Base-by-base conservation (phyloP, 306 rosid species). In the Fragaria ananassa region DNA sequence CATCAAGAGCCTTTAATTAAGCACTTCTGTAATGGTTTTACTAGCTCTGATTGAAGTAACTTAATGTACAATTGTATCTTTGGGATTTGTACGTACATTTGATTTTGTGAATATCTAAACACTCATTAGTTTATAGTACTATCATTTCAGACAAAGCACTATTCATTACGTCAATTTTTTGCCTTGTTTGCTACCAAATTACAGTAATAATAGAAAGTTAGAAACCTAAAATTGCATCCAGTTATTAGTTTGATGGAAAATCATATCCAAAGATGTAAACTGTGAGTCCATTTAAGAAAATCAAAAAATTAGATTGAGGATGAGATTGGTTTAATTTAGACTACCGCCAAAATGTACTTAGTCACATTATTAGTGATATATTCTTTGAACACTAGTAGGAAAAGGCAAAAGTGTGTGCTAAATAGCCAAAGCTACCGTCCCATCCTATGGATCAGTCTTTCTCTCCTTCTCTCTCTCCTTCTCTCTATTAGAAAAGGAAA, bases 351-450 rank as follows among this genome's bases (percentile, higher is more conserved):
- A 39, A 65, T 51, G 77, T 18, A 5, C 62, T 58, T 69, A 39
- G 50, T 34, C 49, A 49, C 57, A 64, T 65, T n/a, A 53, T 34
- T 39, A n/a, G 35, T 41, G 10, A 42, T 4, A 1, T 6, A 68
- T 25, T 70, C 15, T 31, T 49, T 70, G 53, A 63, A 71, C 68
- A 70, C 37, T 49, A 19, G 45, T 49, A 81, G 72, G 25, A 14
- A 70, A 67, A 39, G 74, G 76, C 49, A 49, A 56, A 68, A 64
- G 45, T 42, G 45, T 42, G 74, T 21, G 62, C 23, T 70, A 71
- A 67, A 81, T 56, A 79, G 79, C 85, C 80, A 80, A 83, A 23
- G 44, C 68, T 50, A 60, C 42, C 73, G 27, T 71, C 41, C 51
- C 57, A 78, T 73, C 77, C 5, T 34, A 42, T 56, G 34, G 34